A percentile compares a stretch with the other conserved stretches of the same genome.
Evolutionary conservation across 306 rosid genomes (phyloP).

Genomic region (Morella rubra): DNA sequence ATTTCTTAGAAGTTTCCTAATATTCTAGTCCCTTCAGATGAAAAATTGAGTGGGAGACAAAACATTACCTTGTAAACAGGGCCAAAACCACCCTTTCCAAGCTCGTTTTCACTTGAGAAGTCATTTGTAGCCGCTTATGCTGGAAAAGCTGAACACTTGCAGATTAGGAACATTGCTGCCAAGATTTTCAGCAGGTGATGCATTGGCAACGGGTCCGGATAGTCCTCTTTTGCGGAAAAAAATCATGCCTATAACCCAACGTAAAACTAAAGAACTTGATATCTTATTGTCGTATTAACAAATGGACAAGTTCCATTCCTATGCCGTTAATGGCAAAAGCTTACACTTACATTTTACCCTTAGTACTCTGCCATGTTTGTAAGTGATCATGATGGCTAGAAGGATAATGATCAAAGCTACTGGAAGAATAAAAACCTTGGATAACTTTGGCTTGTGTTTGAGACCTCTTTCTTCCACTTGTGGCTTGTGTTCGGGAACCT

Average conservation of each 20-base stretch:
- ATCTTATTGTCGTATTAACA: not conserved
- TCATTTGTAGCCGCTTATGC: slow-evolving; percentile 44
- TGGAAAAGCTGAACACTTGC: slow-evolving; percentile 37
- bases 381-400: too few species aligned
- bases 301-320: not conserved
- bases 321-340: not conserved
- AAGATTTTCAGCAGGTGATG: slow-evolving; percentile 3
- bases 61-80: slow-evolving; percentile 45
- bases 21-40: too few species aligned
- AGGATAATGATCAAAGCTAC: too few species aligned
- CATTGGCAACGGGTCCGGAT: not conserved
- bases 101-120: slow-evolving; percentile 41
- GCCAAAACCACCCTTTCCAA: slow-evolving; percentile 59
- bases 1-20: too few species aligned
- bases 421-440: too few species aligned
- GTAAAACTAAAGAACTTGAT: not conserved
- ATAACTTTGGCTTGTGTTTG: too few species aligned
- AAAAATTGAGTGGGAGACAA: too few species aligned
- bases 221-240: not conserved
- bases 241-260: not conserved
- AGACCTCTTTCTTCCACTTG: not conserved
- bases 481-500: not conserved
- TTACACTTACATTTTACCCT: too few species aligned
- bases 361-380: too few species aligned
- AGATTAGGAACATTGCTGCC: slow-evolving; percentile 29